Percentiles rank a stretch among this genome's conserved stretches.
Conservation (phyloP, 2,329 filamentous ascomycete species). For the Zasmidium citrigriseum region DNA sequence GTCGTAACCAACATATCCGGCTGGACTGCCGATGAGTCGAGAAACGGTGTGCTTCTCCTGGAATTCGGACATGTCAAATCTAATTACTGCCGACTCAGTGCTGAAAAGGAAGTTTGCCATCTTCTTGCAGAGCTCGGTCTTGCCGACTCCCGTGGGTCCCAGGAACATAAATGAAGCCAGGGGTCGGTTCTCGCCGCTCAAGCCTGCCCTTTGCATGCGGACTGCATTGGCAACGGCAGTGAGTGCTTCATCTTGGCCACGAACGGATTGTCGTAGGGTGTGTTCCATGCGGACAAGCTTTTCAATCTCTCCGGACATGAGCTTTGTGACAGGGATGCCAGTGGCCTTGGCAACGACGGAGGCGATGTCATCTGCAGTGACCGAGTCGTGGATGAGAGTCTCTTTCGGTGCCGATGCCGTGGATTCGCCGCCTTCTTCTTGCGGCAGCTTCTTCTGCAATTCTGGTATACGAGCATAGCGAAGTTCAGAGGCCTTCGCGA, state of each 20-base stretch:
- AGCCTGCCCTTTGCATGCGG: slow-evolving; percentile 85
- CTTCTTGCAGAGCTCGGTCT: slow-evolving; percentile 96
- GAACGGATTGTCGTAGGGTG: slow-evolving; percentile 76
- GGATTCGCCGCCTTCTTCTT: slow-evolving; percentile 62
- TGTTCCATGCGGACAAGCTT: slow-evolving; percentile 97
- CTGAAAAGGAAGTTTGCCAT: slow-evolving; percentile 92
- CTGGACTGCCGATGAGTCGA: slow-evolving; percentile 85
- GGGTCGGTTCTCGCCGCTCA: slow-evolving; percentile 88
- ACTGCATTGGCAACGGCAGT: slow-evolving; percentile 90
- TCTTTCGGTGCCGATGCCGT: slow-evolving; percentile 37
- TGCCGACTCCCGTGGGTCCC: slow-evolving; percentile 93
- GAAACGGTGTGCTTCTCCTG: slow-evolving; percentile 97
- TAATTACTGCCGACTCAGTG: slow-evolving; percentile 83
- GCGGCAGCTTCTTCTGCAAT: slow-evolving; percentile 76
- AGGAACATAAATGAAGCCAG: slow-evolving; percentile 97
- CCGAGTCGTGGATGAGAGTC: slow-evolving; percentile 83
- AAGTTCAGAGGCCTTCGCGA: slow-evolving; percentile 85
- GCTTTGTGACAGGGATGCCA: slow-evolving; percentile 87
- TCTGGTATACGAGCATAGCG: slow-evolving; percentile 83
- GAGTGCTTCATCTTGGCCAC: slow-evolving; percentile 92
- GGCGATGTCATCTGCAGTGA: slow-evolving; percentile 94
- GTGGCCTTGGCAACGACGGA: slow-evolving; percentile 87
- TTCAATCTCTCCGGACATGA: slow-evolving; percentile 91
- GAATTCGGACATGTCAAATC: slow-evolving; percentile 98
- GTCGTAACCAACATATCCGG: slow-evolving; percentile 95